A percentile compares a stretch with the other conserved stretches of the same genome.
phyloP scores from a whole-genome alignment of 2,329 filamentous ascomycete species.

The Fusarium brachygibbosum region DNA sequence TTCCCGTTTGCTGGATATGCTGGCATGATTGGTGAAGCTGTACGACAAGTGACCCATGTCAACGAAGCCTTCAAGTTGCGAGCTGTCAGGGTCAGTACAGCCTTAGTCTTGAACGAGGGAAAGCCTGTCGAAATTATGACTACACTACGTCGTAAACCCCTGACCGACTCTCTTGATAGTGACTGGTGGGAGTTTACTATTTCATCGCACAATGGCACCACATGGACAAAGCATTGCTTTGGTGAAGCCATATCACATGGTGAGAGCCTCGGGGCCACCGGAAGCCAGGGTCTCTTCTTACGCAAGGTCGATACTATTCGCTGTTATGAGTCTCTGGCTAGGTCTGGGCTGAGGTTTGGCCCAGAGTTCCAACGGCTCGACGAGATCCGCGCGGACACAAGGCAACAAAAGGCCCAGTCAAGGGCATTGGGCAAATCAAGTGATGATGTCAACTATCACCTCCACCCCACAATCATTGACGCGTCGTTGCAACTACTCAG shows the following conservation, averaged over 20 bases:
- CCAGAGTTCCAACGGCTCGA: slow-evolving; percentile 2
- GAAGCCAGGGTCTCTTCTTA: neutral
- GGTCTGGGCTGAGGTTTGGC: slow-evolving; percentile 6
- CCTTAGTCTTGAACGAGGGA: slow-evolving; percentile 1
- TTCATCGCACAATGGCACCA: slow-evolving; percentile 4
- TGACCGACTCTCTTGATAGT: slow-evolving; percentile 13
- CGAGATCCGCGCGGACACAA: neutral
- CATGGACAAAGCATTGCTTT: slow-evolving; percentile 10
- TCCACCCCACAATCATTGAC: slow-evolving; percentile 9
- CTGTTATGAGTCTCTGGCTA: slow-evolving; percentile 12
- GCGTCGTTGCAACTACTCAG: slow-evolving; percentile 3
- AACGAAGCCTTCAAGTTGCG: slow-evolving; percentile 9
- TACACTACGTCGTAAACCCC: neutral
- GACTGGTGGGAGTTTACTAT: slow-evolving; percentile 15
- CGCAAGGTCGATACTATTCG: slow-evolving; percentile 1
- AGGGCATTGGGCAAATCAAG: neutral
- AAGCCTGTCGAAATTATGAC: slow-evolving; percentile 13
- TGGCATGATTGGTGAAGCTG: slow-evolving; percentile 8
- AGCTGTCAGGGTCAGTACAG: slow-evolving; percentile 8
- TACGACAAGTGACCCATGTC: slow-evolving; percentile 1
- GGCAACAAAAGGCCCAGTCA: neutral
- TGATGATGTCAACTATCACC: neutral
- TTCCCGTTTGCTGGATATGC: slow-evolving; percentile 9
- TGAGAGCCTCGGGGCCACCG: neutral
- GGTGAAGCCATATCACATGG: slow-evolving; percentile 2